Evolutionary conservation across 345 rosid species (phyloP).

Genomic region (thale cress (Arabidopsis thaliana)): DNA sequence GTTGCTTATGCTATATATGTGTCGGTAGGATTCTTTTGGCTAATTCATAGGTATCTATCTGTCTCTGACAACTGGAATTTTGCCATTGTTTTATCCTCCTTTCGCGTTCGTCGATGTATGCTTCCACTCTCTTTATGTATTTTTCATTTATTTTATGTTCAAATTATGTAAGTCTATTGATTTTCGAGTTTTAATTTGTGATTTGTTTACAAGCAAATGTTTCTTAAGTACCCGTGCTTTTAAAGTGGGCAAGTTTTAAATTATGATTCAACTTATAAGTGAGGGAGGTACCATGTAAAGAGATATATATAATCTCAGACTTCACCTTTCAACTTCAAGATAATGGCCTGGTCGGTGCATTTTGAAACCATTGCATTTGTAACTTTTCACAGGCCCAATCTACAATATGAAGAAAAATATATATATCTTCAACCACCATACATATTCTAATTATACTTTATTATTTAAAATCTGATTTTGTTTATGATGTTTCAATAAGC

Average conservation of each 20-base stretch:
- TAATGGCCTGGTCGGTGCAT: not conserved
- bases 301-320: not conserved
- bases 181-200: not conserved
- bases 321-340: not conserved
- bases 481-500: conserved; percentile 2
- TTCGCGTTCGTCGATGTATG: conserved; percentile 35
- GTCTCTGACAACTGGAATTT: conserved; percentile 43
- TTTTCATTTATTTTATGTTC: conserved; percentile 5
- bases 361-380: not conserved
- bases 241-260: not conserved
- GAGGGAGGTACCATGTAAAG: not conserved
- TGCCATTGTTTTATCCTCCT: conserved; percentile 41
- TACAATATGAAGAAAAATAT: not conserved
- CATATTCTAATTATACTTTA: conserved; percentile 5
- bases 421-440: not conserved
- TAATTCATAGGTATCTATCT: conserved; percentile 33
- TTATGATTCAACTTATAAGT: too few species aligned
- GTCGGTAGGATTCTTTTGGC: conserved; percentile 27
- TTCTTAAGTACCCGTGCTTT: not conserved
- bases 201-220: not conserved
- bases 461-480: not conserved
- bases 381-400: not conserved
- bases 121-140: not conserved
- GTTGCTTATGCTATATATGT: conserved; percentile 11
- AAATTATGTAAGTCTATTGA: not conserved